phyloP scores from a whole-genome alignment of 2,329 filamentous ascomycete species.

The Camptophora hylomeconis region DNA sequence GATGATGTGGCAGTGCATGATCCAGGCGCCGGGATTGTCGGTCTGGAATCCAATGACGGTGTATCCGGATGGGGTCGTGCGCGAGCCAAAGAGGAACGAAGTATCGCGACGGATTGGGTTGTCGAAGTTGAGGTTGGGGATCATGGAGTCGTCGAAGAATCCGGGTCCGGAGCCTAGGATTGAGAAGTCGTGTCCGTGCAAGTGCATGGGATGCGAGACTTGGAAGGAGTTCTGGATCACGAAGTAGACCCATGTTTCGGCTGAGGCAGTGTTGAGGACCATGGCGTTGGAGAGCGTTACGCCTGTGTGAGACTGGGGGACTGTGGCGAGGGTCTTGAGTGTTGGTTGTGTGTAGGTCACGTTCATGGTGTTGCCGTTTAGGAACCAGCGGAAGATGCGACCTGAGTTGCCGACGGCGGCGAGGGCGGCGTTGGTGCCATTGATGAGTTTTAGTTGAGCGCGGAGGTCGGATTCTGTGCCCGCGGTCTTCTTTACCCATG shows the following conservation, averaged over 20 bases:
- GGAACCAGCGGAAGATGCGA: conserved; percentile 21
- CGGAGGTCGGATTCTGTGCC: conserved; percentile 17
- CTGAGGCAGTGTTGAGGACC: conserved; percentile 1
- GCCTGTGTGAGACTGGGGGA: conserved; percentile 6
- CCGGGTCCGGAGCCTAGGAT: conserved; percentile 44
- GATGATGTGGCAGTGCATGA: conserved; percentile 72
- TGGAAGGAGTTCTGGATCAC: conserved; percentile 14
- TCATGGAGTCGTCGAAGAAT: conserved; percentile 30
- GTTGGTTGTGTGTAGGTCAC: conserved; percentile 23
- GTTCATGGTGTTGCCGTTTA: conserved; percentile 22
- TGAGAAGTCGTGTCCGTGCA: conserved; percentile 20
- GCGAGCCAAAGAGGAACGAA: conserved; percentile 46
- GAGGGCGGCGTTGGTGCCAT: conserved; percentile 11
- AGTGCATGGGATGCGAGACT: conserved; percentile 26
- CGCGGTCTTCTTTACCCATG: conserved; percentile 16
- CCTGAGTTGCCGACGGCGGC: conserved; percentile 13
- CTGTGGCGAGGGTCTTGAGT: conserved; percentile 12
- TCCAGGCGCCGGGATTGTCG: conserved; percentile 44
- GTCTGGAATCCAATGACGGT: conserved; percentile 44
- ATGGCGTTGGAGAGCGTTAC: neutral
- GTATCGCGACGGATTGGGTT: conserved; percentile 58
- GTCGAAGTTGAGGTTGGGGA: conserved; percentile 46
- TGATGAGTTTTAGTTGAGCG: conserved; percentile 15
- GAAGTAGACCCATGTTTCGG: conserved; percentile 7
- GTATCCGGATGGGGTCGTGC: conserved; percentile 31